These are phyloP conservation scores for Marasmius tenuissimus DNA, from an alignment of 1,284 basidiomycete genomes.

Conservation along the genomic window DNA sequence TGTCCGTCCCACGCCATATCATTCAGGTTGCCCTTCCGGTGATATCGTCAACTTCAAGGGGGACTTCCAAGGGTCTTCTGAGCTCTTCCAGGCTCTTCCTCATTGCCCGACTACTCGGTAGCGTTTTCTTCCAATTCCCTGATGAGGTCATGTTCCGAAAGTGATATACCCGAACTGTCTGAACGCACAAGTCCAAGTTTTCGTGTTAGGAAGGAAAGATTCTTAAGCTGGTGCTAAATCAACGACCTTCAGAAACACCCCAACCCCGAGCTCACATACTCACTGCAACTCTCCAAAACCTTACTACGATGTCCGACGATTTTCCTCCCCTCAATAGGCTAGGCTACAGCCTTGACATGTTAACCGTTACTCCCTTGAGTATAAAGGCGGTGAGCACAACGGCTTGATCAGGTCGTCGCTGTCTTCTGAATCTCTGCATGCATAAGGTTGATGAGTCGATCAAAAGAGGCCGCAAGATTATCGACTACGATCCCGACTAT, in stretches of 20 bases:
- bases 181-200: too few relatives aligned
- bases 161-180: too few relatives aligned
- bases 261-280: neutral
- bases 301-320: neutral
- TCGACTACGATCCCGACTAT: neutral
- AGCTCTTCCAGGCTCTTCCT: too few relatives aligned
- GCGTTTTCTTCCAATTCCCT: too few relatives aligned
- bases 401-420: neutral
- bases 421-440: neutral
- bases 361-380: neutral
- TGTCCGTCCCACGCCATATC: too few relatives aligned
- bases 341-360: conserved; percentile 4
- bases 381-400: neutral
- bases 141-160: too few relatives aligned
- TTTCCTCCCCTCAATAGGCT: neutral
- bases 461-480: neutral
- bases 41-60: too few relatives aligned
- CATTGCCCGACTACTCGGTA: too few relatives aligned
- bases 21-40: too few relatives aligned
- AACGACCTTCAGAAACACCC: neutral
- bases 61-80: too few relatives aligned
- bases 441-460: conserved; percentile 1
- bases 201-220: neutral
- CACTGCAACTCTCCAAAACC: neutral
- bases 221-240: neutral